Conservation (phyloP, 805 yeast genomes). For the Cephaloascus albidus region DNA sequence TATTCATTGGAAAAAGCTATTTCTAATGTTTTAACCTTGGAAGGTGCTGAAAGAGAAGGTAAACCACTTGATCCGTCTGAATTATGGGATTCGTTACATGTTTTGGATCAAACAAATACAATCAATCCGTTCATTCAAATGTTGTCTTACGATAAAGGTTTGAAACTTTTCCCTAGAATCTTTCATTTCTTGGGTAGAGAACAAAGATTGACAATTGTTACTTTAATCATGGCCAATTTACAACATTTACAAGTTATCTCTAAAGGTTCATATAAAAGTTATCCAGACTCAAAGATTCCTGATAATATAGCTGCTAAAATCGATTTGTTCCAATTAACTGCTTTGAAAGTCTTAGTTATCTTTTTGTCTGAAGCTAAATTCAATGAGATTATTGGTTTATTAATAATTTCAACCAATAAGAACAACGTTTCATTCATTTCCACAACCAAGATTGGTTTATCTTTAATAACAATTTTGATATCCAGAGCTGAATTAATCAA, state of each 20-base stretch:
- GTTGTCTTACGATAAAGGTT: slow-evolving; percentile 76
- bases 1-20: slow-evolving; percentile 72
- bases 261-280: slow-evolving; percentile 67
- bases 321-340: slow-evolving; percentile 72
- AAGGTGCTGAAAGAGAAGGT: slow-evolving; percentile 60
- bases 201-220: slow-evolving; percentile 68
- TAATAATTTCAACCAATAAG: slow-evolving; percentile 60
- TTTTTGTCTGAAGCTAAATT: slow-evolving; percentile 76
- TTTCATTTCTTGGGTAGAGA: slow-evolving; percentile 74
- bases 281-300: slow-evolving; percentile 39
- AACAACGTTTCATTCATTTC: slow-evolving; percentile 63
- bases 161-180: slow-evolving; percentile 81
- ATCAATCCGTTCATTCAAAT: slow-evolving; percentile 78
- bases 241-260: slow-evolving; percentile 71
- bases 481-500: slow-evolving; percentile 88
- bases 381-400: slow-evolving; percentile 67
- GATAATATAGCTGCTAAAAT: slow-evolving; percentile 46
- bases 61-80: slow-evolving; percentile 31
- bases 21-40: slow-evolving; percentile 67
- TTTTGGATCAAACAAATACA: slow-evolving; percentile 53
- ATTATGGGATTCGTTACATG: slow-evolving; percentile 73
- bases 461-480: slow-evolving; percentile 79
- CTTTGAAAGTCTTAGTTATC: slow-evolving; percentile 75
- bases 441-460: slow-evolving; percentile 72
- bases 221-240: slow-evolving; percentile 70